phyloP scores from a whole-genome alignment of 177 flowering plant species.

The Vitis hybrid region DNA sequence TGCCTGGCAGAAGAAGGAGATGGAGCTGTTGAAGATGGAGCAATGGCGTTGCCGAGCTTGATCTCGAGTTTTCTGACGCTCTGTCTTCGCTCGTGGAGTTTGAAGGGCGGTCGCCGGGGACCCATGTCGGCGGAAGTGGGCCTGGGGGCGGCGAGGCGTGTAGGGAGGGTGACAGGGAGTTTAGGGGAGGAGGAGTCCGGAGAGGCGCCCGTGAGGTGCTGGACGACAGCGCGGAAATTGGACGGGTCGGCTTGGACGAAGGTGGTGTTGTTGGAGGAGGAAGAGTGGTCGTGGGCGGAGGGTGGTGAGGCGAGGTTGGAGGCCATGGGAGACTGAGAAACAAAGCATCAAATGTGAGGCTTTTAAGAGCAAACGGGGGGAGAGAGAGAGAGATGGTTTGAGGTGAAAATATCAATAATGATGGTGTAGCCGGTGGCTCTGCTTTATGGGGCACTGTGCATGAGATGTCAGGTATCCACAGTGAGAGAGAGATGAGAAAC shows the following conservation, averaged over 20 bases:
- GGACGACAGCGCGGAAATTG: constrained; percentile 65
- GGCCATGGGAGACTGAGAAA: constrained; percentile 1
- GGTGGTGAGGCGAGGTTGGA: constrained; percentile 6
- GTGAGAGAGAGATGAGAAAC: constrained; percentile 1
- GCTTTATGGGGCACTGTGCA: too few species aligned
- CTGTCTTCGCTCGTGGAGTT: constrained; percentile 70
- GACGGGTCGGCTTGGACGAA: constrained; percentile 78
- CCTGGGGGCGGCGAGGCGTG: constrained; percentile 17
- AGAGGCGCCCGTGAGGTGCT: constrained; percentile 63
- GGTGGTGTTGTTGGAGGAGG: constrained; percentile 43
- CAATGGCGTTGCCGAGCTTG: constrained; percentile 25
- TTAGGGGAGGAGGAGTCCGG: constrained; percentile 32
- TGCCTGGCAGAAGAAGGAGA: constrained; percentile 1
- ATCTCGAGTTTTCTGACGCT: constrained; percentile 58
- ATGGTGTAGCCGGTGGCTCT: too few species aligned
- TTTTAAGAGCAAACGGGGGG: not conserved
- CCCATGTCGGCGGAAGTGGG: constrained; percentile 25
- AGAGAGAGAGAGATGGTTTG: not conserved
- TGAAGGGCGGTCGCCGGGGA: constrained; percentile 44
- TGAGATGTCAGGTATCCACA: not conserved
- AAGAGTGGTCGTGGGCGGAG: constrained; percentile 12
- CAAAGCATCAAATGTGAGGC: not conserved
- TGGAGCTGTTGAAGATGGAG: not conserved
- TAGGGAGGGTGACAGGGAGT: constrained; percentile 37
- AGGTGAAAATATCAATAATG: too few species aligned